Evolutionary conservation across 441 rosid species (phyloP).

Genomic region (Croton laevigatus): DNA sequence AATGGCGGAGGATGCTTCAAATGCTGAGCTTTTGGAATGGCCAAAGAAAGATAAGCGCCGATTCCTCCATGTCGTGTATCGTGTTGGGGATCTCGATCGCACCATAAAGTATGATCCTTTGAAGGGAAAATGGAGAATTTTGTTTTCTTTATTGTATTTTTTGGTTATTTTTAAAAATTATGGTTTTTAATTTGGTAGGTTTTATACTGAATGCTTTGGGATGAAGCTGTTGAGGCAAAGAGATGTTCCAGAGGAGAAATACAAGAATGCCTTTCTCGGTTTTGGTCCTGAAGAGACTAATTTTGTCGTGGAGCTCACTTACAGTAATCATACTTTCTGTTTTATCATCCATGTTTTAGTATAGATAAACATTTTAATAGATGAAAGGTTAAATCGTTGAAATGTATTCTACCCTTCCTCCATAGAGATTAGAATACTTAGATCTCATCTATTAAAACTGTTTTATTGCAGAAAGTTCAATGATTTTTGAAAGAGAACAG

Average conservation of each 20-base stretch:
- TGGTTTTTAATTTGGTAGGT: constrained; percentile 37
- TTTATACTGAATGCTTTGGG: constrained; percentile 93
- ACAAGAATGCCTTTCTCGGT: constrained; percentile 90
- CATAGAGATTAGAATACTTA: no score
- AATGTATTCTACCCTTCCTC: no score
- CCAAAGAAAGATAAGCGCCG: constrained; percentile 90
- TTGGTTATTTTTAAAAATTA: not conserved
- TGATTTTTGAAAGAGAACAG: no score
- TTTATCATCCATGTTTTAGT: not conserved
- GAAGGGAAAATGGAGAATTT: no score
- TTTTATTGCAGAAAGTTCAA: no score
- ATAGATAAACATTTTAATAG: not conserved
- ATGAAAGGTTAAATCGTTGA: no score
- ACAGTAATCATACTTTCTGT: constrained; percentile 44
- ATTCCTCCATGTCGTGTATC: constrained; percentile 84
- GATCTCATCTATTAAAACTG: no score
- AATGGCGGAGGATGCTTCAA: constrained; percentile 42
- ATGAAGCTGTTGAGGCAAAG: constrained; percentile 91
- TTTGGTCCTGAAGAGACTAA: constrained; percentile 79
- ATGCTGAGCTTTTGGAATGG: constrained; percentile 72
- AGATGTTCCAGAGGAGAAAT: constrained; percentile 93
- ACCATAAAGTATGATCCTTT: constrained; percentile 55
- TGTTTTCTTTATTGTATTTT: no score
- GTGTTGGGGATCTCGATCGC: constrained; percentile 90
- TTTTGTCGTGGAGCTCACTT: constrained; percentile 84